phyloP scores from a whole-genome alignment of 805 yeast species.

The Candida ficus region DNA sequence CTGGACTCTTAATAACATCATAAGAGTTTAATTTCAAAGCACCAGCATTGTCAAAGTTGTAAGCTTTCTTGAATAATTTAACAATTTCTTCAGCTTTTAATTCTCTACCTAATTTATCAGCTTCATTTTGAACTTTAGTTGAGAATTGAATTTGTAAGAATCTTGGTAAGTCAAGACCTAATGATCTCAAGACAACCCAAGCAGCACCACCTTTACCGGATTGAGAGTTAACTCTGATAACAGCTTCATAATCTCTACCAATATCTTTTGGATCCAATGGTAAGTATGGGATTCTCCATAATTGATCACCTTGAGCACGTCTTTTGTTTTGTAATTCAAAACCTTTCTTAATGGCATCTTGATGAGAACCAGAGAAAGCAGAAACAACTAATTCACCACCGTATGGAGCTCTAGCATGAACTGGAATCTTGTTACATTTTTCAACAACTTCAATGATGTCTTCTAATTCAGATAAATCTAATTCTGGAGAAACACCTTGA shows the following conservation, averaged over 20 bases:
- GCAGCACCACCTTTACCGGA: conserved; percentile 90
- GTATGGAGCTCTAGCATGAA: conserved; percentile 73
- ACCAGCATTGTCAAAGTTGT: conserved; percentile 41
- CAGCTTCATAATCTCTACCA: conserved; percentile 78
- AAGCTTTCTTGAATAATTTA: conserved; percentile 47
- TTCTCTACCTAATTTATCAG: conserved; percentile 66
- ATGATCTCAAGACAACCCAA: conserved; percentile 66
- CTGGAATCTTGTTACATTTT: conserved; percentile 72
- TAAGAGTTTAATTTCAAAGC: conserved; percentile 37
- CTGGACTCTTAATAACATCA: conserved; percentile 30
- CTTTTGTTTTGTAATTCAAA: conserved; percentile 49
- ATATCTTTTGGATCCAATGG: conserved; percentile 80
- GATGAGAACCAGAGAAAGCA: conserved; percentile 74
- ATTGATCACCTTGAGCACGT: conserved; percentile 40
- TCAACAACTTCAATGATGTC: conserved; percentile 64
- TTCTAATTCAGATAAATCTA: conserved; percentile 67
- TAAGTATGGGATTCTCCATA: conserved; percentile 71
- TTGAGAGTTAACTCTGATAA: conserved; percentile 78
- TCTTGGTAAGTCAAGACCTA: conserved; percentile 73
- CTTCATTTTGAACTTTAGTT: conserved; percentile 53
- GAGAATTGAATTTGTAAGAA: conserved; percentile 65
- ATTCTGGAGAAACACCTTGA: conserved; percentile 65
- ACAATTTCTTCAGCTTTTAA: conserved; percentile 62
- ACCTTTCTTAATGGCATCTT: conserved; percentile 68
- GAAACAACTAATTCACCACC: conserved; percentile 75